phyloP scores from a whole-genome alignment of 2,329 filamentous ascomycete species.

The Sarocladium brachiariae region DNA sequence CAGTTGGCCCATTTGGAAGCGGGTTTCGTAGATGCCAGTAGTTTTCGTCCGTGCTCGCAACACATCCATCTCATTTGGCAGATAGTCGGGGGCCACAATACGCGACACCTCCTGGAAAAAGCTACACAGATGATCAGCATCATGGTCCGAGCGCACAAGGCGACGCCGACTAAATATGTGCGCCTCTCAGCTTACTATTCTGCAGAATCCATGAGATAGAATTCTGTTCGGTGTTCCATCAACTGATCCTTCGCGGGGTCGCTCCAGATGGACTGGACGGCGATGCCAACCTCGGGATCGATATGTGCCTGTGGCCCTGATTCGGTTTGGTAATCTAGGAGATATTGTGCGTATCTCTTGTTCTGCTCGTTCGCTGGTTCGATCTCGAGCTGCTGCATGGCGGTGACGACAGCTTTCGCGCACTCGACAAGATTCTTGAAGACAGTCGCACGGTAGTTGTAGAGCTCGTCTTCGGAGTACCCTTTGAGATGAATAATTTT shows the following conservation, averaged over 20 bases:
- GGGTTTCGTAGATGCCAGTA: conserved; percentile 97
- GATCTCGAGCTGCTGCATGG: conserved; percentile 88
- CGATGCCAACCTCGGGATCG: conserved; percentile 72
- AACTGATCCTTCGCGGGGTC: conserved; percentile 77
- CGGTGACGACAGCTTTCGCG: conserved; percentile 84
- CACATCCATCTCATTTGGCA: conserved; percentile 91
- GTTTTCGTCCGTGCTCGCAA: conserved; percentile 95
- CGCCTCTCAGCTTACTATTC: conserved; percentile 68
- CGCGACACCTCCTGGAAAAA: conserved; percentile 91
- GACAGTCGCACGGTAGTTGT: conserved; percentile 89
- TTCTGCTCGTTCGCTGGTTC: conserved; percentile 67
- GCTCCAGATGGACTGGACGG: conserved; percentile 82
- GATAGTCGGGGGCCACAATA: conserved; percentile 78
- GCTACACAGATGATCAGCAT: conserved; percentile 39
- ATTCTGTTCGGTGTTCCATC: conserved; percentile 92
- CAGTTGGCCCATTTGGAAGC: conserved; percentile 96
- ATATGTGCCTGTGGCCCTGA: conserved; percentile 82
- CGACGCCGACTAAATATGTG: background rate
- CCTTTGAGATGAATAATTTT: conserved; percentile 99
- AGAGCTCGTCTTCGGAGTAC: conserved; percentile 88
- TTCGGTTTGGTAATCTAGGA: conserved; percentile 83
- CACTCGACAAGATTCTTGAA: conserved; percentile 99
- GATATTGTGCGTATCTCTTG: conserved; percentile 67
- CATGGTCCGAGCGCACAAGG: background rate
- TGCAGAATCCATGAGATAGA: conserved; percentile 98